phyloP scores from a whole-genome alignment of 106 monocot species.

The Dendrobium huoshanense region DNA sequence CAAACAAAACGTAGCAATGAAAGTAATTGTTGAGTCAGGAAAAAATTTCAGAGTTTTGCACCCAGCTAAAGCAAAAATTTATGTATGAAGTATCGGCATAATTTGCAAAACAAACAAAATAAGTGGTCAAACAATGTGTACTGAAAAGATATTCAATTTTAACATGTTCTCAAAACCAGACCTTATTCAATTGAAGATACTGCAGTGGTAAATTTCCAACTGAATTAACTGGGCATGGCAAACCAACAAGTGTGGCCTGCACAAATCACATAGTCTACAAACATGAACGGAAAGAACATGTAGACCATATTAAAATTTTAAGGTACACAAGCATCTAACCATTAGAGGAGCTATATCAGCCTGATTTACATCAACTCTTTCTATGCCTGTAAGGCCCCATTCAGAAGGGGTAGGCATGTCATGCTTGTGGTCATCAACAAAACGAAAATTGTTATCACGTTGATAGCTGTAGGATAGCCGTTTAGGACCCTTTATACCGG shows the following conservation, averaged over 20 bases:
- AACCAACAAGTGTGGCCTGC: constrained; percentile 86
- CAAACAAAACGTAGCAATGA: constrained; percentile 5
- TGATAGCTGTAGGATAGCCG: constrained; percentile 24
- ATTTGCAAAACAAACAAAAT: neutral
- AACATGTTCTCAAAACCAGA: constrained; percentile 11
- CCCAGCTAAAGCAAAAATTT: neutral
- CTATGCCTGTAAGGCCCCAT: constrained; percentile 58
- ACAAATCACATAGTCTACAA: constrained; percentile 7
- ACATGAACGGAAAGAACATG: constrained; percentile 5
- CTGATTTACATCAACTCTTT: constrained; percentile 89
- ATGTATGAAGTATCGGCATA: neutral
- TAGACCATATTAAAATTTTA: neutral
- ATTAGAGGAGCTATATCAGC: constrained; percentile 94
- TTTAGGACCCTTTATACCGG: constrained; percentile 62
- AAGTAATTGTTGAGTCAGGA: neutral
- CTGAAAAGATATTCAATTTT: neutral
- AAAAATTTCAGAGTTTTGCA: neutral
- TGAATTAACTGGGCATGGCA: constrained; percentile 92
- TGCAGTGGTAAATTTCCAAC: constrained; percentile 72
- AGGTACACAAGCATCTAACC: constrained; percentile 23
- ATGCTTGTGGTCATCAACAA: constrained; percentile 85
- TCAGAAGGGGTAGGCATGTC: constrained; percentile 58
- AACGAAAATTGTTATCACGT: constrained; percentile 50
- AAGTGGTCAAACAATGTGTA: neutral
- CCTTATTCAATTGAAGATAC: constrained; percentile 68